Percentiles rank a stretch among this genome's conserved stretches.
Conservation (phyloP, 164 flowering plant species). For the Aristolochia contorta region DNA sequence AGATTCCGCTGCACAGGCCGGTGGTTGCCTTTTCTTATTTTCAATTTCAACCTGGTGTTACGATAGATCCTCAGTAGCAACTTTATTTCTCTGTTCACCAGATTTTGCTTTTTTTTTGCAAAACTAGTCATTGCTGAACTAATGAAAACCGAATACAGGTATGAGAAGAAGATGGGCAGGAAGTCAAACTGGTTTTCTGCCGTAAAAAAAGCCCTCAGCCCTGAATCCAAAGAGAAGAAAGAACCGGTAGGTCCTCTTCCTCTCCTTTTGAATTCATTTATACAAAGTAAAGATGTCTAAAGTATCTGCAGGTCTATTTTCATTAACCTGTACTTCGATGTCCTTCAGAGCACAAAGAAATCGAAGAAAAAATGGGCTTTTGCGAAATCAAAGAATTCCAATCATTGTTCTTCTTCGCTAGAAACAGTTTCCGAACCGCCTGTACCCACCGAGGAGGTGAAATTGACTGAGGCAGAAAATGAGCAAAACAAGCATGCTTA, state of each 20-base stretch:
- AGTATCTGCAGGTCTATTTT: neutral
- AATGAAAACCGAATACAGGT: conserved; percentile 15
- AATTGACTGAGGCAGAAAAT: conserved; percentile 38
- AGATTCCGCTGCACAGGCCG: too few relatives aligned
- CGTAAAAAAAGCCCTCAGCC: conserved; percentile 72
- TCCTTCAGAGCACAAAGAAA: conserved; percentile 34
- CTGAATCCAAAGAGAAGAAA: conserved; percentile 55
- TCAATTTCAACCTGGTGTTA: too few relatives aligned
- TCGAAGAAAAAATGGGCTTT: conserved; percentile 51
- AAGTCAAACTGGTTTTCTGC: conserved; percentile 78
- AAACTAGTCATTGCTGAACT: conserved; percentile 1
- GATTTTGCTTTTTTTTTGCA: conserved; percentile 7
- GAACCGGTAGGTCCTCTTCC: conserved; percentile 12
- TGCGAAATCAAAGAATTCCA: conserved; percentile 24
- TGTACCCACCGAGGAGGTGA: conserved; percentile 32
- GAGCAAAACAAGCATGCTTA: conserved; percentile 72
- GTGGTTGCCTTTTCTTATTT: too few relatives aligned
- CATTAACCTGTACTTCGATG: neutral
- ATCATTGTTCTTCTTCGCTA: conserved; percentile 14
- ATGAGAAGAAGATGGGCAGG: conserved; percentile 63
- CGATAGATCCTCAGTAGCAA: neutral
- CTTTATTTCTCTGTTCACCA: conserved; percentile 8
- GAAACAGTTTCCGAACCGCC: conserved; percentile 17
- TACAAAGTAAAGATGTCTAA: neutral
- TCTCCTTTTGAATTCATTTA: conserved; percentile 4